These are phyloP conservation scores for Stemphylium beticola DNA, from an alignment of 2,329 filamentous ascomycete genomes.

Conservation along the genomic window DNA sequence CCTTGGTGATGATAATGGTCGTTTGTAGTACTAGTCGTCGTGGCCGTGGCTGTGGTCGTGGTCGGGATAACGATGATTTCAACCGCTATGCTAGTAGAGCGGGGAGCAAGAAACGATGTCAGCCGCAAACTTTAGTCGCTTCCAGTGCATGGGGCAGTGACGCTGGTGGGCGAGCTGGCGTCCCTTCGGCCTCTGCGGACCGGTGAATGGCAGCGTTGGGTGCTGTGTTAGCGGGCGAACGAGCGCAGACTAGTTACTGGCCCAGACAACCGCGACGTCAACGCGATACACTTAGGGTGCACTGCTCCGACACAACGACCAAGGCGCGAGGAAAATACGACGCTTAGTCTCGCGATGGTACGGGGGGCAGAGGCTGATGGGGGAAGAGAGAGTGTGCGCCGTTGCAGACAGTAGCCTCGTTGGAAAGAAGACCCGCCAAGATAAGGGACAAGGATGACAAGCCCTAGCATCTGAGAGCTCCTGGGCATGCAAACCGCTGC, in stretches of 20 bases:
- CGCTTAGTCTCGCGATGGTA: too few relatives aligned
- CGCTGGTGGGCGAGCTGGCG: conserved; percentile 24
- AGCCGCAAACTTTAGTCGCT: conserved; percentile 34
- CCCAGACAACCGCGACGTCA: conserved; percentile 17
- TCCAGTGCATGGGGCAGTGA: conserved; percentile 23
- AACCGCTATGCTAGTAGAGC: conserved; percentile 31
- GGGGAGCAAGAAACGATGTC: conserved; percentile 24
- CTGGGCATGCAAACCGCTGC: conserved; percentile 3
- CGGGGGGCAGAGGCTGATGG: neutral
- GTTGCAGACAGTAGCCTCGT: conserved; percentile 12
- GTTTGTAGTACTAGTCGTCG: neutral
- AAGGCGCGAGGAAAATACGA: too few relatives aligned
- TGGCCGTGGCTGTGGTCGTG: conserved; percentile 12
- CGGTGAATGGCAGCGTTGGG: conserved; percentile 33
- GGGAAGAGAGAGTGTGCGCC: conserved; percentile 2
- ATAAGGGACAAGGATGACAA: conserved; percentile 15
- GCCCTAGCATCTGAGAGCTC: neutral
- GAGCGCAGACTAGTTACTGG: conserved; percentile 18
- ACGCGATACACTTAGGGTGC: conserved; percentile 6
- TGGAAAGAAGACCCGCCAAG: conserved; percentile 19
- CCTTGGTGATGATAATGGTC: conserved; percentile 10
- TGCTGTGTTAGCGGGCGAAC: conserved; percentile 27
- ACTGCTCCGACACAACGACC: too few relatives aligned
- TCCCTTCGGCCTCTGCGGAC: conserved; percentile 27
- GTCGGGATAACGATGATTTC: conserved; percentile 34